These are phyloP conservation scores for Kondoa malvinella DNA, from an alignment of 768 basidiomycete genomes.

Conservation along the genomic window DNA sequence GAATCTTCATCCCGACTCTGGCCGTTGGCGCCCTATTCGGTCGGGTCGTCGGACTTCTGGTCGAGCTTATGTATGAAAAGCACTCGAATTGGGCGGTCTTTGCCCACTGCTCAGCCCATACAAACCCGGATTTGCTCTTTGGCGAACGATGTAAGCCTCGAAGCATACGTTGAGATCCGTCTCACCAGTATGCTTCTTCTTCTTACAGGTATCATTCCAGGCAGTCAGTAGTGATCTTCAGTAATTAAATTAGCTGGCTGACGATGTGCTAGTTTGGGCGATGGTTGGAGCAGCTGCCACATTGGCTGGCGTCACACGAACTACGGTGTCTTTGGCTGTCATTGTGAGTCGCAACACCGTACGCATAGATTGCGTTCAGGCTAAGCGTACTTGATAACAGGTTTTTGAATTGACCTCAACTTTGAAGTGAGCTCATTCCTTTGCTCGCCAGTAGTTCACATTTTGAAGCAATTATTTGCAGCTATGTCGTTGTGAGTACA, in stretches of 20 bases:
- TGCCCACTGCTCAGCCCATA: slow-evolving; percentile 45
- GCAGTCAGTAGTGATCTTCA: no score
- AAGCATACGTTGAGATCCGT: no score
- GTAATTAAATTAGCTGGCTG: no score
- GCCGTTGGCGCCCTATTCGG: slow-evolving; percentile 87
- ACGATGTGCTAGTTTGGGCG: no score
- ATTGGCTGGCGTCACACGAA: slow-evolving; percentile 85
- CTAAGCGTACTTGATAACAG: no score
- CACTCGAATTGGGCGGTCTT: slow-evolving; percentile 51
- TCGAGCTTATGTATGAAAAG: slow-evolving; percentile 57
- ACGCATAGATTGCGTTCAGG: not conserved
- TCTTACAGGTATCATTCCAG: no score
- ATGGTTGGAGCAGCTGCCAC: slow-evolving; percentile 69
- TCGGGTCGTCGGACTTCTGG: slow-evolving; percentile 58
- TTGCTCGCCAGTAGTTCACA: not conserved
- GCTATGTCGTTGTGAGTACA: not conserved
- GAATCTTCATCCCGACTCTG: slow-evolving; percentile 91
- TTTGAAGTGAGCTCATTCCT: not conserved
- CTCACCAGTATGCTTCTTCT: slow-evolving; percentile 68
- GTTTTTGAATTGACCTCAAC: not conserved
- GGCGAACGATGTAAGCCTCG: slow-evolving; percentile 41
- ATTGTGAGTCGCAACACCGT: slow-evolving; percentile 41
- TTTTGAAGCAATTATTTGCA: not conserved
- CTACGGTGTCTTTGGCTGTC: slow-evolving; percentile 82
- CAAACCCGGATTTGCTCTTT: slow-evolving; percentile 31